Conservation (phyloP, 2,329 filamentous ascomycete genomes). For the Dothistroma pini region DNA sequence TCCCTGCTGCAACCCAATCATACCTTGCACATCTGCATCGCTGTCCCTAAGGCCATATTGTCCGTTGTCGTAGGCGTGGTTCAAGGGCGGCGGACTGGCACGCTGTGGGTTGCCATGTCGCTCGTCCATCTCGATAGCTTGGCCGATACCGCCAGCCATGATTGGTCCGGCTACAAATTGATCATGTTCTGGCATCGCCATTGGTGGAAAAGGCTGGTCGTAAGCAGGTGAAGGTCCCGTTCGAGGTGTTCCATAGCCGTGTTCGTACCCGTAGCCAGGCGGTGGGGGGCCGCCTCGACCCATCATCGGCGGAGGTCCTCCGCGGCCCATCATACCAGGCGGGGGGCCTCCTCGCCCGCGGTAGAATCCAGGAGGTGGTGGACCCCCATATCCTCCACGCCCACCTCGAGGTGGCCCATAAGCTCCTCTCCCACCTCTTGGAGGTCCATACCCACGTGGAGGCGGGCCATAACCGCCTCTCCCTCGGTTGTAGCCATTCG, state of each 20-base stretch:
- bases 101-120: constrained; percentile 52
- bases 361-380: constrained; percentile 23
- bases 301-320: constrained; percentile 29
- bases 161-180: constrained; percentile 22
- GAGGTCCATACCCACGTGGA: constrained; percentile 42
- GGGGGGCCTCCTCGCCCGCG: constrained; percentile 26
- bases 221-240: constrained; percentile 10
- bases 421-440: constrained; percentile 47
- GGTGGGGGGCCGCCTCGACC: constrained; percentile 14
- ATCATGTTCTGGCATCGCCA: constrained; percentile 31
- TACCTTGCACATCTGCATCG: constrained; percentile 68
- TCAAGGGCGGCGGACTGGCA: constrained; percentile 18
- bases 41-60: constrained; percentile 53
- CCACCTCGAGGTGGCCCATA: constrained; percentile 39
- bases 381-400: constrained; percentile 46
- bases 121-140: constrained; percentile 78
- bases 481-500: constrained; percentile 31
- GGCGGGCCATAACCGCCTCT: constrained; percentile 34
- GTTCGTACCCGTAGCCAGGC: constrained; percentile 31
- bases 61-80: constrained; percentile 14
- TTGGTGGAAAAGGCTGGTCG: neutral
- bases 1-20: constrained; percentile 67
- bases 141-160: constrained; percentile 47
- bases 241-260: constrained; percentile 22
- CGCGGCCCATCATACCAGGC: constrained; percentile 26